Evolutionary conservation across 2,329 filamentous ascomycete species (phyloP).

Genomic region (Emergomyces africanus): DNA sequence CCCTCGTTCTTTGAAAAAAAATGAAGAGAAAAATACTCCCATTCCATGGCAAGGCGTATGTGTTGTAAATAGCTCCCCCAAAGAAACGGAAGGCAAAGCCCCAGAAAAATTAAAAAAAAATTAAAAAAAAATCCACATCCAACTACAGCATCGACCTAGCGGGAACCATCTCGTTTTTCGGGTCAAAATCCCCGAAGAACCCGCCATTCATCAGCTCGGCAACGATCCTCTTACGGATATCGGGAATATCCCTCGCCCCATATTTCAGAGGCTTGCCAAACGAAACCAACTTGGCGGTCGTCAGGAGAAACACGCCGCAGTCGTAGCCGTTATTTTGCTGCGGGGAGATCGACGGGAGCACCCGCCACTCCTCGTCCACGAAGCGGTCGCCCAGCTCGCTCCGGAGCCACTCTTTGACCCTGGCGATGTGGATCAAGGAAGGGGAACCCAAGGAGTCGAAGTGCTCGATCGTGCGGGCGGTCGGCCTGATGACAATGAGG

Average conservation of each 20-base stretch:
- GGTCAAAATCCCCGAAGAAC: conserved; percentile 30
- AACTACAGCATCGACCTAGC: conserved; percentile 9
- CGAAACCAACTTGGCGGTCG: conserved; percentile 36
- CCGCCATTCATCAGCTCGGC: conserved; percentile 36
- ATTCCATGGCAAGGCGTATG: neutral
- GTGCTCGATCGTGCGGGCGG: conserved; percentile 32
- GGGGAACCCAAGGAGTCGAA: conserved; percentile 33
- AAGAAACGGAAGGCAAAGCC: neutral
- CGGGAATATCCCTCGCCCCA: conserved; percentile 25
- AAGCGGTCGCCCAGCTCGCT: conserved; percentile 29
- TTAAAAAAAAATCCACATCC: conserved; percentile 60
- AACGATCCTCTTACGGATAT: conserved; percentile 34
- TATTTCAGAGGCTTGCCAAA: conserved; percentile 32
- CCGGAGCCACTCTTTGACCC: conserved; percentile 30
- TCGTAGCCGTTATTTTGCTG: conserved; percentile 36
- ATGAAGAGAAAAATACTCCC: neutral
- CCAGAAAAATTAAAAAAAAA: too few relatives aligned
- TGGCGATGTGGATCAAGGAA: conserved; percentile 20
- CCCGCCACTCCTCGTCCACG: conserved; percentile 32
- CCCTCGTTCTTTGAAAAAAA: neutral
- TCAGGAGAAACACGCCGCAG: conserved; percentile 39
- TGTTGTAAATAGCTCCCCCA: neutral
- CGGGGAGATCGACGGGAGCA: conserved; percentile 28
- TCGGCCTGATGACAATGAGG: conserved; percentile 33
- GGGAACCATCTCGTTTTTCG: conserved; percentile 7